A percentile compares a stretch with the other conserved stretches of the same genome.
Evolutionary conservation across 768 basidiomycete genomes (phyloP).

Genomic region (Exidia glandulosa): DNA sequence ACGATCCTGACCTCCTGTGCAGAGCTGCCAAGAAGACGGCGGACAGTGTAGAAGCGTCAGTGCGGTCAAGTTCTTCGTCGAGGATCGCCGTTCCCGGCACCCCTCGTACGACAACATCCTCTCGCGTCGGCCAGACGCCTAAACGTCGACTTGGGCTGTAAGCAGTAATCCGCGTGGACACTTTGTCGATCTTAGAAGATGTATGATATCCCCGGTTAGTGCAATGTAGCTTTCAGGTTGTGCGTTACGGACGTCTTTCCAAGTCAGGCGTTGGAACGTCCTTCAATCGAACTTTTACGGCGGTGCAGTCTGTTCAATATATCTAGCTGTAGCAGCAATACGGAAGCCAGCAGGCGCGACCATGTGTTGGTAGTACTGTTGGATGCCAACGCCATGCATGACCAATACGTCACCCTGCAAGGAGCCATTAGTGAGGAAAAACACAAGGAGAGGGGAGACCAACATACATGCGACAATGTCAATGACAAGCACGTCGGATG

Average conservation of each 20-base stretch:
- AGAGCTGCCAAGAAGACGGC: slow-evolving; percentile 53
- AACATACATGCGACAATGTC: slow-evolving; percentile 53
- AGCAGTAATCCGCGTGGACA: not conserved
- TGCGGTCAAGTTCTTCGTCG: slow-evolving; percentile 32
- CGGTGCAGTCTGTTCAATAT: too few species aligned
- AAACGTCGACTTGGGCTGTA: slow-evolving; percentile 60
- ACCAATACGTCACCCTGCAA: slow-evolving; percentile 63
- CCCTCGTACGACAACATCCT: slow-evolving; percentile 42
- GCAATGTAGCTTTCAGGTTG: too few species aligned
- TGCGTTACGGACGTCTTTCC: too few species aligned
- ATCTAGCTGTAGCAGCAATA: slow-evolving; percentile 70
- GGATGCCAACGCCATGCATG: slow-evolving; percentile 63
- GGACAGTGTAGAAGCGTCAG: slow-evolving; percentile 45
- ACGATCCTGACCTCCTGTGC: slow-evolving; percentile 3
- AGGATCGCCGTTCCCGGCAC: slow-evolving; percentile 75
- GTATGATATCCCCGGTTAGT: not conserved
- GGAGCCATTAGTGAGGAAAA: slow-evolving; percentile 4
- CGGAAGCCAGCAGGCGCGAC: slow-evolving; percentile 66
- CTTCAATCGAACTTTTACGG: too few species aligned
- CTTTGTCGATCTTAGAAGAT: not conserved
- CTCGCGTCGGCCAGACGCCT: slow-evolving; percentile 65
- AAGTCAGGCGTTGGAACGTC: too few species aligned
- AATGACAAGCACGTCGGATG: slow-evolving; percentile 35
- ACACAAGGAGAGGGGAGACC: not conserved
- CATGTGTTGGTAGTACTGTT: slow-evolving; percentile 64